A percentile compares a stretch with the other conserved stretches of the same genome.
These are phyloP conservation scores for Colletotrichum limetticola DNA, from an alignment of 2,329 filamentous ascomycete genomes.

Conservation along the genomic window DNA sequence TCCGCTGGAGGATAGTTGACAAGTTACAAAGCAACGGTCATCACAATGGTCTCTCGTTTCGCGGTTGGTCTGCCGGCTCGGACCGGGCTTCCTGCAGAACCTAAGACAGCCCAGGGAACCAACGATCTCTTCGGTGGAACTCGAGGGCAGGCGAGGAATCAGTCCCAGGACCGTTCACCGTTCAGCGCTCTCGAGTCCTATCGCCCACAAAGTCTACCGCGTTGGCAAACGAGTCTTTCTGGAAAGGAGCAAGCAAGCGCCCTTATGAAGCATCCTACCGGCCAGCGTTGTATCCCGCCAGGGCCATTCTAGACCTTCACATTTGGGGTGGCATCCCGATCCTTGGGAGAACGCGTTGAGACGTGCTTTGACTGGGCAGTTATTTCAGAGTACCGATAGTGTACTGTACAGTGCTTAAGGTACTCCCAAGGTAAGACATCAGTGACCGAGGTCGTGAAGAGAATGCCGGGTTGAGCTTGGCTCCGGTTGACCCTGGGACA, in stretches of 20 bases:
- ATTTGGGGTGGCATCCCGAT: not conserved
- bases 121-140: conserved; percentile 10
- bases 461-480: conserved; percentile 9
- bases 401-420: too few species aligned
- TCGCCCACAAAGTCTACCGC: not conserved
- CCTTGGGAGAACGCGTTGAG: not conserved
- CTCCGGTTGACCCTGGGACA: not conserved
- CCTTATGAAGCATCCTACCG: not conserved
- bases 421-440: not conserved
- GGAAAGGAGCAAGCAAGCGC: not conserved
- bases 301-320: not conserved
- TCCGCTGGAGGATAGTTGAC: not conserved
- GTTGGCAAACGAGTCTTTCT: not conserved
- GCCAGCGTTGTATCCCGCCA: conserved; percentile 18
- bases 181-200: not conserved
- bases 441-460: conserved; percentile 10
- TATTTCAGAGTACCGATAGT: not conserved
- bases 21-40: not conserved
- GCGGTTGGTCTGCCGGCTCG: conserved; percentile 12
- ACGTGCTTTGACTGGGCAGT: not conserved
- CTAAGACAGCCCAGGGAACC: conserved; percentile 1
- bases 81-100: conserved; percentile 14
- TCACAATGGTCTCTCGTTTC: not conserved
- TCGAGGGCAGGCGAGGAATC: not conserved
- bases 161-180: not conserved